Conservation (phyloP, 768 basidiomycete genomes). For the Coprinopsis marcescibilis region DNA sequence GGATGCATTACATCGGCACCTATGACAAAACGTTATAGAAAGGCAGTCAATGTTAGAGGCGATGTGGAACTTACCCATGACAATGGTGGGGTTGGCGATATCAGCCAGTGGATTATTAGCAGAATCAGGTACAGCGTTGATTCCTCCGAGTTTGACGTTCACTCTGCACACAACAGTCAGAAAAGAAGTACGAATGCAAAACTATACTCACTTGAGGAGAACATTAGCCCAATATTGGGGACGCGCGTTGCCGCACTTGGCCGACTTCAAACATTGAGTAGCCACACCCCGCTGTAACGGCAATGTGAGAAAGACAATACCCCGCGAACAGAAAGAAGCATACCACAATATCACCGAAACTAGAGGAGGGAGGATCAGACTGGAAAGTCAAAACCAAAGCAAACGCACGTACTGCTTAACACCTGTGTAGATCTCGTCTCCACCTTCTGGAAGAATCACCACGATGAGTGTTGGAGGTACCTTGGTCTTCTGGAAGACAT, state of each 20-base stretch:
- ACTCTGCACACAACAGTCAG: conserved; percentile 39
- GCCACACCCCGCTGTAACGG: conserved; percentile 58
- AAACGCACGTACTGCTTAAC: conserved; percentile 61
- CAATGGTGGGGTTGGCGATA: conserved; percentile 62
- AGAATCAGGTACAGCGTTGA: conserved; percentile 69
- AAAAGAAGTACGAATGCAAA: neutral
- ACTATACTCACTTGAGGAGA: conserved; percentile 57
- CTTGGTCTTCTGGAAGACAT: conserved; percentile 32
- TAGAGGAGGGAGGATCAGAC: conserved; percentile 17
- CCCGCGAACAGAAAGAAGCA: conserved; percentile 1
- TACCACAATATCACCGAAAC: conserved; percentile 56
- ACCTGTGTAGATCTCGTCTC: conserved; percentile 64
- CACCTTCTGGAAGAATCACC: conserved; percentile 64
- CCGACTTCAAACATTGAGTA: conserved; percentile 68
- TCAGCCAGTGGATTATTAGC: conserved; percentile 53
- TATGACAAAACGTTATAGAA: conserved; percentile 17
- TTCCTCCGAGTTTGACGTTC: conserved; percentile 79
- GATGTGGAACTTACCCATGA: conserved; percentile 66
- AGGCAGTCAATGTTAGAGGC: neutral
- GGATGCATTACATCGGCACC: conserved; percentile 81
- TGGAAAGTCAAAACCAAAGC: neutral
- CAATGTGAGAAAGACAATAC: neutral
- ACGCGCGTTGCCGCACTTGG: conserved; percentile 58
- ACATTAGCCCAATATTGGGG: conserved; percentile 79
- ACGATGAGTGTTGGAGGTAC: conserved; percentile 52